Evolutionary conservation across 1,139 yeast species (phyloP), one percentile per base, ranked within the genome.

Genomic region (Yamadazyma mexicana): DNA sequence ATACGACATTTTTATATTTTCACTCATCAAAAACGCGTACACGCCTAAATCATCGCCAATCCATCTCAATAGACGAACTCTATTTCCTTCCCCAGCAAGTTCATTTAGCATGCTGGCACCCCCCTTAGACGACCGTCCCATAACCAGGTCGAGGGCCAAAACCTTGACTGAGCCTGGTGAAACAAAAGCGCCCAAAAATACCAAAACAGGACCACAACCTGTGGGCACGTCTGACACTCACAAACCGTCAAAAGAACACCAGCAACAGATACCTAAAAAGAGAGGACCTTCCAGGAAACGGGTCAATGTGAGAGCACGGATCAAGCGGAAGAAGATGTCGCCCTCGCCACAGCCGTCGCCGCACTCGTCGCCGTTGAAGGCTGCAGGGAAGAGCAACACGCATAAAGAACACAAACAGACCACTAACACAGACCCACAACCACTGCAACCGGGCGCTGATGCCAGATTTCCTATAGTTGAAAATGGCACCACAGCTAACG

Each of bases 71-170:
- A 22, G 4, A 5, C 28, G 16, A 14, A 14, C 14, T 16, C 14
- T 15, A 3, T 14, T 8, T n/a, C n/a, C 12, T 17, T 15, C 20
- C 4, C 4, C 12, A 10, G 12, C 6, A 12, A 8, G 16, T 11
- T 12, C 16, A 7, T 7, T 5, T 11, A 15, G 9, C 17, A 15
- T 22, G 28, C 22, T 5, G 28, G 27, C 6, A 10, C 18, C 28
- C 8, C 39, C 35, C n/a, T 27, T 37, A 24, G 39, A 37, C 15
- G 39, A 32, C 24, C 16, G 39, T 12, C 40, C 40, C 11, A 20
- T 34, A 12, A 38, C 40, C 9, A 37, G 40, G 23, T 34, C 37
- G 7, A 12, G 40, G 15, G 14, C 37, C 27, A 38, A 25, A 23
- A 17, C 17, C 8, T 20, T 27, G 20, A 11, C 12, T 18, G 15